Base-by-base conservation (phyloP, 1,284 basidiomycete species). In the Microbotryomycetes sp. region DNA sequence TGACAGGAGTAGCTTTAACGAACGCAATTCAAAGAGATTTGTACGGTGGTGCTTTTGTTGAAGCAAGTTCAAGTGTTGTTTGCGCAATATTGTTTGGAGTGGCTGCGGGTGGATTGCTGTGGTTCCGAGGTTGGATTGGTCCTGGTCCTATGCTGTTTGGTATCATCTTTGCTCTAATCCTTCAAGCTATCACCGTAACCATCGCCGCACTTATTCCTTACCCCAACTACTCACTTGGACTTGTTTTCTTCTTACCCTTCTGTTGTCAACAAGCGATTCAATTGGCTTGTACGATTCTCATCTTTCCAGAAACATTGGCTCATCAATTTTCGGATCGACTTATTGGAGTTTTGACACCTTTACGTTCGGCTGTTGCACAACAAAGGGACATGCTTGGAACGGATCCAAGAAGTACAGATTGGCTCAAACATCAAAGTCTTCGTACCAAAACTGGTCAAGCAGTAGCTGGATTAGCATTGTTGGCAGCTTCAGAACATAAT, bases 221-320 rank as follows among this genome's bases (percentile, higher is more conserved):
- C 42, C 47, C 65, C 0, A 63, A 64, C 30, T 67, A 67, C 54
- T 36, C 53, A 2, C 58, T 66, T 47, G 69, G 69, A 54, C 52
- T 63, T 36, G 58, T 62, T 23, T 69, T 69, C 54, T 67, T 60
- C 58, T 30, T 60, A n/a, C 69, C 69, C 1, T 70, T 69, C 53
- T 45, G 47, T 3, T 58, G 56, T 19, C 65, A 69, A 32, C 58
- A 57, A 25, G 63, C 58, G 3, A 62, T 70, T 59, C 60, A 56
- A 28, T 54, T 69, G 53, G 65, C 63, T 1, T 59, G 57, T 54
- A 63, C 65, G 16, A 42, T 70, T n/a, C 54, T 70, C 52, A 30
- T 70, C 46, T 64, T 69, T 36, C 67, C 69, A 19, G 69, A 70
- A 19, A 69, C 65, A 0, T 63, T 70, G 36, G 67, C 63, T 4